Evolutionary conservation across 164 flowering plant genomes (phyloP), one percentile per base, ranked within the genome.

Genomic region (Sextonia rubra): DNA sequence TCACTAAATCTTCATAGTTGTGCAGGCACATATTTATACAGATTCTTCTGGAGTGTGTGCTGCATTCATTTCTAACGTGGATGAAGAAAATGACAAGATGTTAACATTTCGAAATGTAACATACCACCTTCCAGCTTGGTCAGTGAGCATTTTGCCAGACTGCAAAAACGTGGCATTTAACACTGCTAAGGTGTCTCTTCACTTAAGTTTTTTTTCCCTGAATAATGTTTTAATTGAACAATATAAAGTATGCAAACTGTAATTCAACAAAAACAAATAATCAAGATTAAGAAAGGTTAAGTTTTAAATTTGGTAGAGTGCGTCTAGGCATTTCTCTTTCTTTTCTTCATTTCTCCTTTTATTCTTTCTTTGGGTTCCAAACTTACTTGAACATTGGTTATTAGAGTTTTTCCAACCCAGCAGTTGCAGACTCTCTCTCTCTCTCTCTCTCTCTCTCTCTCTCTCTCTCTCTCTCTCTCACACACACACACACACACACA

Each of bases 91-190:
- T 79, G 98, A 91, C 72, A 83, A 82, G 70, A 77, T 62, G 27
- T 83, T 92, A 20, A 48, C 48, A 60, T 96, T 96, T 74, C 88
- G 79, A 22, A 93, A 96, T 80, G 66, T 69, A 23, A 82, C 98
- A 32, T 96, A 90, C 84, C 82, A 84, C 70, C 75, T 96, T 64
- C 98, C 99, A 47, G 95, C 99, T 49, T 93, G 98, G 99, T 96
- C 99, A 22, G 97, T 96, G 73, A 96, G 99, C 86, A 91, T 96
- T 77, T 81, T 96, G 76, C 97, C 93, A 23, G 98, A 96, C 80
- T 96, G 99, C 90, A 96, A 90, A 85, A 91, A 84, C 77, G 99
- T 83, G 26, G 90, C 82, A 23, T 90, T 83, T 73, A 96, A 96
- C 81, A 88, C 99, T 48, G 99, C 99, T 75, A 87, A 92, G 97